A percentile compares a stretch with the other conserved stretches of the same genome.
Evolutionary conservation across 306 rosid species (phyloP).

Genomic region (Heteromeles arbutifolia): DNA sequence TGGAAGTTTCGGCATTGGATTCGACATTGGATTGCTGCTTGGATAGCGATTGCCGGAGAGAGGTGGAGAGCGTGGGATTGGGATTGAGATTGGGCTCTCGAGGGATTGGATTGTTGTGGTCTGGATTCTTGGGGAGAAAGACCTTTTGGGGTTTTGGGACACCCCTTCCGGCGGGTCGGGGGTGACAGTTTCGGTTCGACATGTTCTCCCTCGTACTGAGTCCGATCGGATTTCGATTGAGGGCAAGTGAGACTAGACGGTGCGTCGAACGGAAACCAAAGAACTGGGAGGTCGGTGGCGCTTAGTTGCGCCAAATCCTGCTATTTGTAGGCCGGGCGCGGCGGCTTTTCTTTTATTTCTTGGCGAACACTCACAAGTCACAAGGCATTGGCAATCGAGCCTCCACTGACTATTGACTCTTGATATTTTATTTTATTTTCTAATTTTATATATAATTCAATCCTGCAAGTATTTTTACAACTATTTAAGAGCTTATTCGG

Average conservation of each 20-base stretch:
- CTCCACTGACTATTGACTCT: neutral
- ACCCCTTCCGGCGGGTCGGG: constrained; percentile 42
- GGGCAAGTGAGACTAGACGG: neutral
- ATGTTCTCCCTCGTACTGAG: constrained; percentile 7
- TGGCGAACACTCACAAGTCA: neutral
- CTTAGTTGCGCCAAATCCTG: neutral
- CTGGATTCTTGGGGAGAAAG: constrained; percentile 57
- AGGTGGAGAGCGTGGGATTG: constrained; percentile 55
- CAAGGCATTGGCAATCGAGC: neutral
- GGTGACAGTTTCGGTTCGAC: constrained; percentile 45
- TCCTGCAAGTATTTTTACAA: too few relatives aligned
- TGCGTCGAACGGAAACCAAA: neutral
- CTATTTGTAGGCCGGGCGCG: neutral
- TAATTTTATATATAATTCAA: too few relatives aligned
- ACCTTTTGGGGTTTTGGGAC: constrained; percentile 43
- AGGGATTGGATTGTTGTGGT: constrained; percentile 34
- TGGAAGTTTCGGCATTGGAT: constrained; percentile 21
- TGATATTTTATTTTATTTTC: too few relatives aligned
- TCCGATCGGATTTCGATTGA: neutral
- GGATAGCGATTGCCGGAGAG: constrained; percentile 47
- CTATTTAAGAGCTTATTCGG: too few relatives aligned
- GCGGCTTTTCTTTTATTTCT: neutral
- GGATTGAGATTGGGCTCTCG: constrained; percentile 16
- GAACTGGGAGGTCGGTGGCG: neutral
- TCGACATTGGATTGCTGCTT: constrained; percentile 32